These are phyloP conservation scores for Trichoderma aggressivum DNA, from an alignment of 2,329 filamentous ascomycete species.

Conservation along the genomic window DNA sequence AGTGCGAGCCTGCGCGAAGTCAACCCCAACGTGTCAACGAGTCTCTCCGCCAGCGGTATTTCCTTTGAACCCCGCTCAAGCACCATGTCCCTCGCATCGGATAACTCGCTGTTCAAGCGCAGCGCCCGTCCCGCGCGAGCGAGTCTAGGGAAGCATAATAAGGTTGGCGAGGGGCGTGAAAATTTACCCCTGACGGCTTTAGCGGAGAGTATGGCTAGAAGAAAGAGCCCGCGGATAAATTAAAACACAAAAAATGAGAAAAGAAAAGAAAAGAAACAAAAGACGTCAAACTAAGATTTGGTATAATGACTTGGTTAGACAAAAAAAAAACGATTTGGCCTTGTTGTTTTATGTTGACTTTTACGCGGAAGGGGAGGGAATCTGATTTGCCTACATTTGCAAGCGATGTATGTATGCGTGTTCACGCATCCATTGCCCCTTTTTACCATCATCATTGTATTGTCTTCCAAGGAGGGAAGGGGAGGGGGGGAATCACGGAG, in stretches of 20 bases:
- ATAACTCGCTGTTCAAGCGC: constrained; percentile 48
- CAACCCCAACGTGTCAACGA: constrained; percentile 49
- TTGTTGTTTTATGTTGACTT: neutral
- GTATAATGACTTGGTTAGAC: neutral
- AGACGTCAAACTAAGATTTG: neutral
- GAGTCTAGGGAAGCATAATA: constrained; percentile 33
- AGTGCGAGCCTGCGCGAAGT: constrained; percentile 52
- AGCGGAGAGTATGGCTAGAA: constrained; percentile 44
- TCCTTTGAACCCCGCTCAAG: constrained; percentile 44
- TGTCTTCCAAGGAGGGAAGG: neutral
- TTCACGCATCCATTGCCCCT: neutral
- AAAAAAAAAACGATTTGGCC: neutral
- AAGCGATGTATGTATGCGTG: neutral
- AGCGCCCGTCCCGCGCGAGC: constrained; percentile 36
- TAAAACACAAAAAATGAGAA: constrained; percentile 20
- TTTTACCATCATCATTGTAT: neutral
- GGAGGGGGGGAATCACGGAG: neutral
- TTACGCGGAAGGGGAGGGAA: neutral
- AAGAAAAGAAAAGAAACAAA: neutral
- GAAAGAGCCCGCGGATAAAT: constrained; percentile 54
- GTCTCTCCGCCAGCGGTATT: constrained; percentile 35
- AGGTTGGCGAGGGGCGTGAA: constrained; percentile 47
- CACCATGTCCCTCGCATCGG: constrained; percentile 39
- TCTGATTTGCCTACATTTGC: neutral
- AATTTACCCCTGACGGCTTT: constrained; percentile 48